These are phyloP conservation scores for Syzygium aromaticum DNA, from an alignment of 345 rosid genomes.

Conservation along the genomic window DNA sequence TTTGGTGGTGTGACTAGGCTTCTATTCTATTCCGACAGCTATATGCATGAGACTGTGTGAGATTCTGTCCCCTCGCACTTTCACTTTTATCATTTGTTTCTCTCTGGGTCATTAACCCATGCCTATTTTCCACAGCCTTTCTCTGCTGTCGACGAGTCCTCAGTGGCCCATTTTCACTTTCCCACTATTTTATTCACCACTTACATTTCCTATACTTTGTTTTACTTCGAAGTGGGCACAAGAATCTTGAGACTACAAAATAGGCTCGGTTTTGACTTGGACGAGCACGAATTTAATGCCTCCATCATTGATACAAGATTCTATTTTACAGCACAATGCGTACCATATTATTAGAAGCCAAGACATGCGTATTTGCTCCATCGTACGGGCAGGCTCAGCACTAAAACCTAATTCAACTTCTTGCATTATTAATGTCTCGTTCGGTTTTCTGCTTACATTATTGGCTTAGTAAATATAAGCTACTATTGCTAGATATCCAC, in stretches of 20 bases:
- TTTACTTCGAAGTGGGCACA: constrained; percentile 24
- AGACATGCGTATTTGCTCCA: neutral
- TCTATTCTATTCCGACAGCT: constrained; percentile 26
- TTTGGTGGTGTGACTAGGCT: constrained; percentile 6
- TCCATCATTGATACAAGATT: neutral
- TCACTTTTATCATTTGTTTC: constrained; percentile 4
- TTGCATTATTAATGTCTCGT: neutral
- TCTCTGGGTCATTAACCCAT: neutral
- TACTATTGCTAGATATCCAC: neutral
- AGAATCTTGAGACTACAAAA: constrained; percentile 19
- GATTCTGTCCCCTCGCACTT: constrained; percentile 8
- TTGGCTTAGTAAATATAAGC: neutral
- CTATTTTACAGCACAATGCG: neutral
- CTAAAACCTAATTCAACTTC: neutral
- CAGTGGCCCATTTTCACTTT: neutral
- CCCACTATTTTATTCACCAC: constrained; percentile 13
- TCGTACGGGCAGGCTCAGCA: neutral
- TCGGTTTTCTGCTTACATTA: neutral
- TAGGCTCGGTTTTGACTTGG: constrained; percentile 25
- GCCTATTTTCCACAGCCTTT: neutral
- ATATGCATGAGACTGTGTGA: neutral
- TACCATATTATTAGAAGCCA: neutral
- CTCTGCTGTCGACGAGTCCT: constrained; percentile 7
- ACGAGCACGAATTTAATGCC: neutral
- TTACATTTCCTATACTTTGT: neutral